Conservation (phyloP, 805 yeast species). For the Candida xyloterini region DNA sequence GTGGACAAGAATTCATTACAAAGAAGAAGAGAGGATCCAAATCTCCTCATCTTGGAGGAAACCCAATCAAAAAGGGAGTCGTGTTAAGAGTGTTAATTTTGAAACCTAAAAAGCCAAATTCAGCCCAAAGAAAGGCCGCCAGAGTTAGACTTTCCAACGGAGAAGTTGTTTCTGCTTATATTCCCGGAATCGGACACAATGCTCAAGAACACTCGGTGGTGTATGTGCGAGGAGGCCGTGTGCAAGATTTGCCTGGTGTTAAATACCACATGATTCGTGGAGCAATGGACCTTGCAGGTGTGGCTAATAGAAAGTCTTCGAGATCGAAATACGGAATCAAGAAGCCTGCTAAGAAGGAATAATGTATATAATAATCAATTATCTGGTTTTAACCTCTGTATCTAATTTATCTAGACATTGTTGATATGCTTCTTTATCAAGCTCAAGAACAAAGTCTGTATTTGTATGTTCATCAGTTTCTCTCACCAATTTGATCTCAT, state of each 20-base stretch:
- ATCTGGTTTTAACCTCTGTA: slow-evolving; percentile 33
- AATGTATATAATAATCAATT: slow-evolving; percentile 13
- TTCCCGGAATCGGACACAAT: slow-evolving; percentile 98
- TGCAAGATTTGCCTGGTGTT: slow-evolving; percentile 97
- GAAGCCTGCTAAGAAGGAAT: slow-evolving; percentile 56
- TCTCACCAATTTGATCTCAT: slow-evolving; percentile 33
- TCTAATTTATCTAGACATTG: slow-evolving; percentile 43
- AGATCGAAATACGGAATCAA: slow-evolving; percentile 94
- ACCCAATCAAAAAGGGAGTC: slow-evolving; percentile 91
- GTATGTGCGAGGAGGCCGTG: slow-evolving; percentile 95
- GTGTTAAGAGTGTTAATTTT: slow-evolving; percentile 90
- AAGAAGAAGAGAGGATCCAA: slow-evolving; percentile 43
- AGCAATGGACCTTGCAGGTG: slow-evolving; percentile 88
- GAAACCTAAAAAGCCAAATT: slow-evolving; percentile 97
- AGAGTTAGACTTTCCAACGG: slow-evolving; percentile 93
- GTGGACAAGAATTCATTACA: slow-evolving; percentile 51
- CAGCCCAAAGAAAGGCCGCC: slow-evolving; percentile 95
- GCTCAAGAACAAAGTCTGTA: slow-evolving; percentile 32
- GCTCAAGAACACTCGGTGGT: slow-evolving; percentile 98
- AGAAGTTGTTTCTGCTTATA: slow-evolving; percentile 82
- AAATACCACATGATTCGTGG: slow-evolving; percentile 94
- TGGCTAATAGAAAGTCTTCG: slow-evolving; percentile 85
- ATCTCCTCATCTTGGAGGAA: slow-evolving; percentile 78
- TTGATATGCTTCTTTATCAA: slow-evolving; percentile 39
- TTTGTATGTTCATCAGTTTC: slow-evolving; percentile 14